Conservation (phyloP, 352 stramenopile genomes). For the Halophytophthora batemanensis region DNA sequence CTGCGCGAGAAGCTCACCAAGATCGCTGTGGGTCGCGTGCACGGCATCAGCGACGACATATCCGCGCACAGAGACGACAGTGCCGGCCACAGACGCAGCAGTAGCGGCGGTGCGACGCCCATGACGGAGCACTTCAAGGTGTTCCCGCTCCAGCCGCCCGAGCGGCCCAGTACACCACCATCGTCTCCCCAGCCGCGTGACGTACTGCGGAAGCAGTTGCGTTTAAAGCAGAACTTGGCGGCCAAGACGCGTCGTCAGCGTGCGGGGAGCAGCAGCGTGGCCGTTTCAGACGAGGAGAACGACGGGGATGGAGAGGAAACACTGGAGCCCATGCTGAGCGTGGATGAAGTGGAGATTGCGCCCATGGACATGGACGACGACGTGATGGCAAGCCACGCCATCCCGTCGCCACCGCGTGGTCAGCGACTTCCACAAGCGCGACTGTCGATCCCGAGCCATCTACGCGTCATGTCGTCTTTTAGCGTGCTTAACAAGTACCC, state of each 20-base stretch:
- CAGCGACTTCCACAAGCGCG: constrained; percentile 23
- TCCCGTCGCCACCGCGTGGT: constrained; percentile 10
- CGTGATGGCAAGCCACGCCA: constrained; percentile 9
- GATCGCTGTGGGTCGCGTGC: constrained; percentile 47
- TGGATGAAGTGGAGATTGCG: constrained; percentile 68
- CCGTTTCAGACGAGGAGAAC: constrained; percentile 16
- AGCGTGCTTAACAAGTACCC: constrained; percentile 61
- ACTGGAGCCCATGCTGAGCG: constrained; percentile 30
- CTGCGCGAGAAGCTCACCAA: constrained; percentile 72
- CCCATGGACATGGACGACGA: constrained; percentile 31
- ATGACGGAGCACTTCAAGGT: constrained; percentile 35
- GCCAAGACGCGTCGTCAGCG: constrained; percentile 4
- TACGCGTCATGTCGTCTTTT: constrained; percentile 50
- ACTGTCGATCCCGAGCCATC: constrained; percentile 56
- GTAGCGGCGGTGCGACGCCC: constrained; percentile 1
- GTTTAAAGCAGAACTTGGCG: constrained; percentile 40
- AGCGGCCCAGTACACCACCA: constrained; percentile 64
- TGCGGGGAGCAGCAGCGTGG: constrained; percentile 6
- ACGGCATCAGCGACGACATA: constrained; percentile 6
- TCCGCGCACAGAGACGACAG: constrained; percentile 5
- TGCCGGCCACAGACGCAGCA: constrained; percentile 15
- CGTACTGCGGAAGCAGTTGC: constrained; percentile 66
- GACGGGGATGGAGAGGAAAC: neutral
- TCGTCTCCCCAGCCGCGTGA: constrained; percentile 77
- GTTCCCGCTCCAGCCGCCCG: constrained; percentile 36